phyloP scores from a whole-genome alignment of 352 stramenopile genomes.

The Aphanomyces cochlioides region DNA sequence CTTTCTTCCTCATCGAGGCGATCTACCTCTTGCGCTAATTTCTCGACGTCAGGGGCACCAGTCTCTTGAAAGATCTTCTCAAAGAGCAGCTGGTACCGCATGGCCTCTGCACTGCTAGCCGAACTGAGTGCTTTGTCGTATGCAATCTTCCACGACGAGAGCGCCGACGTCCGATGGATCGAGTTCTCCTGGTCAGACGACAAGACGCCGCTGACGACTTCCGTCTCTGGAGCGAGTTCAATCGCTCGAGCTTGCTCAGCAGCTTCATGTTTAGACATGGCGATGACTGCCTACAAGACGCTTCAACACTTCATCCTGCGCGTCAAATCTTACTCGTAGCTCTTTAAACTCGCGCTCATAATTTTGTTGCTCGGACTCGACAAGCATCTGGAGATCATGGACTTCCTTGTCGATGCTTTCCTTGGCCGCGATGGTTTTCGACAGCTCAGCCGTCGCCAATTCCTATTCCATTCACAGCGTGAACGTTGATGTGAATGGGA shows the following conservation, averaged over 20 bases:
- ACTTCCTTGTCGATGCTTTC: conserved; percentile 49
- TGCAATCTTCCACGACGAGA: conserved; percentile 73
- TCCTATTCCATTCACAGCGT: conserved; percentile 32
- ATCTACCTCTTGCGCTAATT: conserved; percentile 41
- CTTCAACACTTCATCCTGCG: background rate
- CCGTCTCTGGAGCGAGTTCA: conserved; percentile 36
- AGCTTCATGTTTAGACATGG: conserved; percentile 17
- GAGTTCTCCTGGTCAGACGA: conserved; percentile 37
- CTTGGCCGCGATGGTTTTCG: conserved; percentile 44
- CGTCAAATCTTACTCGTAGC: conserved; percentile 24
- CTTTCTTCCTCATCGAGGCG: background rate
- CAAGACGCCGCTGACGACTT: conserved; percentile 37
- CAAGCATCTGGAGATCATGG: conserved; percentile 43
- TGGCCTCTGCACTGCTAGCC: conserved; percentile 43
- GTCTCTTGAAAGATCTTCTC: conserved; percentile 53
- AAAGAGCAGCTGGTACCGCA: conserved; percentile 67
- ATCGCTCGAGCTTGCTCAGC: conserved; percentile 24
- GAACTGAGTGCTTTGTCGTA: conserved; percentile 55
- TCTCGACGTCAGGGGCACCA: conserved; percentile 48
- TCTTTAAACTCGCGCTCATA: conserved; percentile 68
- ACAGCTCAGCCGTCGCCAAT: conserved; percentile 44
- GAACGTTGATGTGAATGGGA: background rate
- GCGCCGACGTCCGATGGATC: conserved; percentile 48
- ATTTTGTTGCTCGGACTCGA: conserved; percentile 48
- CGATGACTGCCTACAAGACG: conserved; percentile 18